Evolutionary conservation across 2,329 filamentous ascomycete genomes (phyloP), one percentile per base, ranked within the genome.

Genomic region (Didymella keratinophila): DNA sequence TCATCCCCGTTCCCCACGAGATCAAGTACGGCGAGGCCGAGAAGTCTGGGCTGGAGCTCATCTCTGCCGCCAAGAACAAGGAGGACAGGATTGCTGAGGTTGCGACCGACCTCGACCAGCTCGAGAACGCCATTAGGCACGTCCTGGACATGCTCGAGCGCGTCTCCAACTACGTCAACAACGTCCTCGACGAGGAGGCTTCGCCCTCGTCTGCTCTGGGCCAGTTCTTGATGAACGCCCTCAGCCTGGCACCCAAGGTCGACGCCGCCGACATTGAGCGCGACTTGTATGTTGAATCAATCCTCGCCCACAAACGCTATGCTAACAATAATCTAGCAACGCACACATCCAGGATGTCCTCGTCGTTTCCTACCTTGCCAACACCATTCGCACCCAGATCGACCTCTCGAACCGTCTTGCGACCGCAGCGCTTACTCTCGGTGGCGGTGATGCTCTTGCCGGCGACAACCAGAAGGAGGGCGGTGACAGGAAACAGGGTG

Each of bases 331-430:
- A 37, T 4, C 12, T 74, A 87, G 85, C 87, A 99, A 99, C 87
- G 97, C 96, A 84, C 95, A 99, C 83, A 93, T 99, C 79, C 95
- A 99, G 83, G 95, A 99, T 78, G 93, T 99, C 61, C 88, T 99
- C 67, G 93, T 98, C 79, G 93, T 99, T 71, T 96, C 93, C 68
- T 99, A 99, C 83, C 86, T 99, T 66, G 93, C 95, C 78, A 99
- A 98, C 85, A 97, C 93, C 67, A 97, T 98, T 81, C 92, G 94
- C 79, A 98, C 94, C 69, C 95, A 99, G 83, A 97, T 99, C 82
- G 95, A 98, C 75, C 88, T 99, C 59, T 96, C 93, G 66, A 96
- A 98, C 85, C 88, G 94, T 65, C 84, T 99, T 74, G 94, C 94
- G 52, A 95, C 81, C 10, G 82, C 82, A 9, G 80, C 81, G 3